These are phyloP conservation scores for Brassica nigra DNA, from an alignment of 345 rosid genomes.

Conservation along the genomic window DNA sequence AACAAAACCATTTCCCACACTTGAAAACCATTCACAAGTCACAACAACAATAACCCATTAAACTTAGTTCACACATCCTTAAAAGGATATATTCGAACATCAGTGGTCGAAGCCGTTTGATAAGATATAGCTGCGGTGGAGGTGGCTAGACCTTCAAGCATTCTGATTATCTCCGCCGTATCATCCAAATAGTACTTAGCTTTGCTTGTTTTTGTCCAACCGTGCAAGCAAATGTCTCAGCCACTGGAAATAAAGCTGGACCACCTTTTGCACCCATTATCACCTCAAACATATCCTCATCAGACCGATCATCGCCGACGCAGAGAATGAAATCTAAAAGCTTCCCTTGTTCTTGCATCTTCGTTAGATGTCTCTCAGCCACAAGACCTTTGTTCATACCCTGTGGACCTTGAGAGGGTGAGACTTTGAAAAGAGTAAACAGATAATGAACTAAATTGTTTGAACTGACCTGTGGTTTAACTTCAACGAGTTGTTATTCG, in stretches of 20 bases:
- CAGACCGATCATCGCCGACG: constrained; percentile 85
- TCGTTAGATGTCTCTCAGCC: constrained; percentile 60
- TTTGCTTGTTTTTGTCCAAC: constrained; percentile 90
- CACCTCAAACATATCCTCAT: constrained; percentile 95
- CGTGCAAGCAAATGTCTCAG: constrained; percentile 86
- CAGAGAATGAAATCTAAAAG: constrained; percentile 85
- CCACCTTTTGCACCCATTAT: constrained; percentile 58
- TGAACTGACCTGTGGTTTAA: constrained; percentile 84
- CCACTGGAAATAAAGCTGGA: constrained; percentile 65
- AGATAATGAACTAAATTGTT: not conserved
- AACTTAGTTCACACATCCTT: constrained; percentile 17
- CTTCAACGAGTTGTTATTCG: constrained; percentile 79
- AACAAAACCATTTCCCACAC: not conserved
- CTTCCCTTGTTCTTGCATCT: constrained; percentile 62
- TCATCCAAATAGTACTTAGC: constrained; percentile 92
- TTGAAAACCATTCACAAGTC: constrained; percentile 34
- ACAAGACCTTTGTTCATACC: constrained; percentile 92
- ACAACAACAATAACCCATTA: not conserved
- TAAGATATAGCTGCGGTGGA: constrained; percentile 39
- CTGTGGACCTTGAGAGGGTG: constrained; percentile 37
- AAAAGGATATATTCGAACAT: constrained; percentile 10
- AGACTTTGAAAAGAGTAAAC: not conserved
- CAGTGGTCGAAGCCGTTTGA: not conserved
- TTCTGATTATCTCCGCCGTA: constrained; percentile 66
- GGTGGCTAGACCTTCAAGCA: constrained; percentile 65